These are phyloP conservation scores for Tilletia caries DNA, from an alignment of 1,284 basidiomycete species.

Conservation along the genomic window DNA sequence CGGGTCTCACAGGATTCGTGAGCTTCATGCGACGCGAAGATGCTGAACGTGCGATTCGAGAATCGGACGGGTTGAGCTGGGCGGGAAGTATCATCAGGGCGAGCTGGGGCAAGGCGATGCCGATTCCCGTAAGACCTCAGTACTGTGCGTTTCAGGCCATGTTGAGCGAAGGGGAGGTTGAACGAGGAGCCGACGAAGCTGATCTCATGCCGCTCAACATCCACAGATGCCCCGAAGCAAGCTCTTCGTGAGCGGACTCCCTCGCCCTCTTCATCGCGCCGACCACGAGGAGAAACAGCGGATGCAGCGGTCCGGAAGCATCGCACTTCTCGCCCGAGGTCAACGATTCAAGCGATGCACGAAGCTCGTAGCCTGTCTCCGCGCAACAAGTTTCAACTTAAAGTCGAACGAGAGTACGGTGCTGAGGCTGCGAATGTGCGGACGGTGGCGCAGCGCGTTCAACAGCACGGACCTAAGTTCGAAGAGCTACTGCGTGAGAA, in stretches of 20 bases:
- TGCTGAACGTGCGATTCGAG: conserved; percentile 78
- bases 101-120: conserved; percentile 93
- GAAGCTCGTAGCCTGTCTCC: not conserved
- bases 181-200: too few species aligned
- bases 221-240: conserved; percentile 13
- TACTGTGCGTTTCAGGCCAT: conserved; percentile 63
- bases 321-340: conserved; percentile 7
- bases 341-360: not conserved
- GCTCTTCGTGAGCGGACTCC: conserved; percentile 8
- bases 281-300: not conserved
- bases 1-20: conserved; percentile 86
- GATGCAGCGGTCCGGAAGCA: conserved; percentile 7
- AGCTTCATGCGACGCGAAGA: conserved; percentile 88
- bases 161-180: too few species aligned
- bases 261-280: conserved; percentile 2
- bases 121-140: conserved; percentile 71
- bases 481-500: conserved; percentile 71
- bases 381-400: not conserved
- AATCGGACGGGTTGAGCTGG: conserved; percentile 88
- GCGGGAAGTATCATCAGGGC: conserved; percentile 77
- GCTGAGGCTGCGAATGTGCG: conserved; percentile 31
- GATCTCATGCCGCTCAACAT: not conserved
- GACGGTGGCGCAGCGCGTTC: conserved; percentile 77
- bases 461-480: conserved; percentile 73
- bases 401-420: not conserved